Conservation (phyloP, 2,329 filamentous ascomycete species). For the Colletotrichum salicis region DNA sequence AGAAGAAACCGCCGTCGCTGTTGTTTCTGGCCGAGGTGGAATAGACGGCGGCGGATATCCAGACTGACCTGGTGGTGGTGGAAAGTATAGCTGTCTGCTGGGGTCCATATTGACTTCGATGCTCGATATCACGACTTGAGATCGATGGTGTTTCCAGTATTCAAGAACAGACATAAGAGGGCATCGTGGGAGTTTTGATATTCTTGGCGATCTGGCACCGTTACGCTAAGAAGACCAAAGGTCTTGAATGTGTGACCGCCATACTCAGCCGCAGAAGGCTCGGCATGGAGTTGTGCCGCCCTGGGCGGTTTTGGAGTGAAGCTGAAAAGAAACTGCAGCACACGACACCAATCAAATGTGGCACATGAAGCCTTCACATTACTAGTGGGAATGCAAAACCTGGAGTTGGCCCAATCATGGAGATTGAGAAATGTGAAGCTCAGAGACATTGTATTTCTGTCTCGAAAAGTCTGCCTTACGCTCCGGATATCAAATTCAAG, state of each 20-base stretch:
- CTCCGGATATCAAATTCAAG: too few relatives aligned
- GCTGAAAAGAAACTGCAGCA: not conserved
- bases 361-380: not conserved
- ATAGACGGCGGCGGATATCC: constrained; percentile 15
- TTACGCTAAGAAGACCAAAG: not conserved
- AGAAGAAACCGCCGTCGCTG: too few relatives aligned
- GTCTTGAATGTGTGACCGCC: not conserved
- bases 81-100: constrained; percentile 7
- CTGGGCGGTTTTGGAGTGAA: not conserved
- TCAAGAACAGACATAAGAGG: not conserved
- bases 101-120: not conserved
- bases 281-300: not conserved
- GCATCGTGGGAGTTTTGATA: not conserved
- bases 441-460: not conserved
- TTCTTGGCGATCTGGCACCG: not conserved
- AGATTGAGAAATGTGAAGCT: not conserved
- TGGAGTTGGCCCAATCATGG: not conserved
- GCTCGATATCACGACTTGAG: not conserved
- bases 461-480: not conserved
- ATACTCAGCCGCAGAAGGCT: not conserved
- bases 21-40: not conserved
- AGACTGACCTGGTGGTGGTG: constrained; percentile 15
- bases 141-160: not conserved
- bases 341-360: not conserved
- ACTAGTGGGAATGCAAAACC: not conserved